Percentiles rank a stretch among this genome's conserved stretches.
Conservation (phyloP, 2,329 filamentous ascomycete species). For the Ceratocystis diversiconidia region DNA sequence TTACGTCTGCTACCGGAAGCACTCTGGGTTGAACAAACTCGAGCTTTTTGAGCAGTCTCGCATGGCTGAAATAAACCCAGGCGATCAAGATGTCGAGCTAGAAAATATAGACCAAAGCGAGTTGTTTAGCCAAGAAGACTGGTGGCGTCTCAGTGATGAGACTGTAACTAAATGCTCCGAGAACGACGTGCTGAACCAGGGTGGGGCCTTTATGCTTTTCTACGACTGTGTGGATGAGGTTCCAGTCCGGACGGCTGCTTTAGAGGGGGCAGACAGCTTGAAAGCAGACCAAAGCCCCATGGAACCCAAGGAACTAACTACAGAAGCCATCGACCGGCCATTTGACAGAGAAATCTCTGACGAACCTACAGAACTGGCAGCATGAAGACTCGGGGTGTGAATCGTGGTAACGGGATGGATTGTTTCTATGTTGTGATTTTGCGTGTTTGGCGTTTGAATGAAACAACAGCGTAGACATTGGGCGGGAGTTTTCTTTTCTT, state of each 20-base stretch:
- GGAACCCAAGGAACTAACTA: neutral
- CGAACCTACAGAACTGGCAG: neutral
- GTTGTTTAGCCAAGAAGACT: slow-evolving; percentile 27
- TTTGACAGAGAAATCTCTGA: neutral
- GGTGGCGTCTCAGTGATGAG: slow-evolving; percentile 90
- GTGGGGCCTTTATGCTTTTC: slow-evolving; percentile 92
- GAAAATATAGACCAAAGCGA: slow-evolving; percentile 16
- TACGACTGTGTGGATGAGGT: slow-evolving; percentile 60
- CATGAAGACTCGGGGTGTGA: neutral
- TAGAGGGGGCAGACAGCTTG: neutral
- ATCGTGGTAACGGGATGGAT: neutral
- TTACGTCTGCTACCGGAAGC: slow-evolving; percentile 79
- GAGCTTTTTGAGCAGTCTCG: slow-evolving; percentile 16
- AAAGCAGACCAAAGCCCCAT: neutral
- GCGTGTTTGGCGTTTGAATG: slow-evolving; percentile 1
- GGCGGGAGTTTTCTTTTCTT: slow-evolving; percentile 2
- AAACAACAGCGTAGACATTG: neutral
- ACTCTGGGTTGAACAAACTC: slow-evolving; percentile 24
- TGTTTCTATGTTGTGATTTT: neutral
- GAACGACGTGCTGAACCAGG: slow-evolving; percentile 56
- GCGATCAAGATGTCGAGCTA: slow-evolving; percentile 17
- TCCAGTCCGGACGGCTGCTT: slow-evolving; percentile 30
- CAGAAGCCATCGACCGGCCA: neutral
- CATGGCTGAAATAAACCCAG: slow-evolving; percentile 12
- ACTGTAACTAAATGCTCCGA: slow-evolving; percentile 63